Percentiles rank a stretch among this genome's conserved stretches.
These are phyloP conservation scores for Zoysia matrella DNA, from an alignment of 202 grass and related monocot species.

Conservation along the genomic window DNA sequence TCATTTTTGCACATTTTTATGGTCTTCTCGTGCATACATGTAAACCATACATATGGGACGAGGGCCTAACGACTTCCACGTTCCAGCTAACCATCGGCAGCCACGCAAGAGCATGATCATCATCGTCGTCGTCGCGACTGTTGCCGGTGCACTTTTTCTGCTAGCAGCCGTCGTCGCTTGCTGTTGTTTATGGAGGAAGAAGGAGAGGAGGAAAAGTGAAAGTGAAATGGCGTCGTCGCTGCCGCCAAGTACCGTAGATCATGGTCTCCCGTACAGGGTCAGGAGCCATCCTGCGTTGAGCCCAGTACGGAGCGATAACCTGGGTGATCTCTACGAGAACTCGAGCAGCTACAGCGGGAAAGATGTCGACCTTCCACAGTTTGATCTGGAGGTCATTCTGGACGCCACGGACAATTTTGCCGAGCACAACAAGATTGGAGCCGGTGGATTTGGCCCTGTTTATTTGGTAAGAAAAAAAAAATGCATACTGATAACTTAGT, in stretches of 20 bases:
- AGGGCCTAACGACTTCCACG: too few species aligned
- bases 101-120: background rate
- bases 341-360: background rate
- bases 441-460: constrained; percentile 49
- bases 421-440: constrained; percentile 21
- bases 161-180: background rate
- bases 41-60: too few species aligned
- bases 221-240: background rate
- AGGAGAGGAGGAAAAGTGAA: background rate
- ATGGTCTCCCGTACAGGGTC: background rate
- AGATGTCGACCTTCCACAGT: background rate
- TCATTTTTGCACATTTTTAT: too few species aligned
- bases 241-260: background rate
- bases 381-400: constrained; percentile 19
- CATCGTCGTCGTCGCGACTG: background rate
- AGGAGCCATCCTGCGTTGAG: constrained; percentile 25
- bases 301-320: constrained; percentile 9
- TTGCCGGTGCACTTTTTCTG: background rate
- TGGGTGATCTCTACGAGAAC: background rate
- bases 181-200: background rate
- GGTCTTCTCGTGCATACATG: too few species aligned
- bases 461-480: constrained; percentile 33
- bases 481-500: too few species aligned
- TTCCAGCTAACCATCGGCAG: background rate
- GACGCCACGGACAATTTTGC: constrained; percentile 38